phyloP scores from a whole-genome alignment of 495 filamentous ascomycete genomes.

The Daldinia vernicosa region DNA sequence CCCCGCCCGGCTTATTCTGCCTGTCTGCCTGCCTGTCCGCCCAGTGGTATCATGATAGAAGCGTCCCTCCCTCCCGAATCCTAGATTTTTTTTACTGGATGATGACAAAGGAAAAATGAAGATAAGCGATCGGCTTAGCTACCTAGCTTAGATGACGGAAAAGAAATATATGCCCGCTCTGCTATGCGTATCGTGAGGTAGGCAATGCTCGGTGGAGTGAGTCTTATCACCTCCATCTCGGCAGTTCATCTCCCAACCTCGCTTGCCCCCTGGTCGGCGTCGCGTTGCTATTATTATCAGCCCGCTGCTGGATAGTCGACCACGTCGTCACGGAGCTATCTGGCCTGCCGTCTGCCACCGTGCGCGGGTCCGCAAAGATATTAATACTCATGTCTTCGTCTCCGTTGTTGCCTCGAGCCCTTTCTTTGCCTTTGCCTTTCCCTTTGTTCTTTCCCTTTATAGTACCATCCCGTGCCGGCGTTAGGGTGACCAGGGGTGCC shows the following conservation, averaged over 20 bases:
- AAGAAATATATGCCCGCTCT: neutral
- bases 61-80: neutral
- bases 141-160: neutral
- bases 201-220: neutral
- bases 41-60: conserved; percentile 15
- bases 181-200: neutral
- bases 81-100: neutral
- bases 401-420: neutral
- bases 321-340: conserved; percentile 42
- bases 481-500: conserved; percentile 4
- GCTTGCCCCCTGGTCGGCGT: neutral
- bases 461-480: neutral
- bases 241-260: neutral
- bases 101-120: neutral
- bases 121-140: neutral
- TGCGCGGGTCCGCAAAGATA: conserved; percentile 71
- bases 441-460: neutral
- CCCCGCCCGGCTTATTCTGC: neutral
- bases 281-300: conserved; percentile 15
- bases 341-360: conserved; percentile 18
- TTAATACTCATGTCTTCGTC: conserved; percentile 67
- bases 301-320: conserved; percentile 42
- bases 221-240: neutral
- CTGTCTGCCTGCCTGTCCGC: conserved; percentile 4
- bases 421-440: conserved; percentile 2